Base-by-base conservation (phyloP, 768 basidiomycete genomes). In the Tylopilus sp. region DNA sequence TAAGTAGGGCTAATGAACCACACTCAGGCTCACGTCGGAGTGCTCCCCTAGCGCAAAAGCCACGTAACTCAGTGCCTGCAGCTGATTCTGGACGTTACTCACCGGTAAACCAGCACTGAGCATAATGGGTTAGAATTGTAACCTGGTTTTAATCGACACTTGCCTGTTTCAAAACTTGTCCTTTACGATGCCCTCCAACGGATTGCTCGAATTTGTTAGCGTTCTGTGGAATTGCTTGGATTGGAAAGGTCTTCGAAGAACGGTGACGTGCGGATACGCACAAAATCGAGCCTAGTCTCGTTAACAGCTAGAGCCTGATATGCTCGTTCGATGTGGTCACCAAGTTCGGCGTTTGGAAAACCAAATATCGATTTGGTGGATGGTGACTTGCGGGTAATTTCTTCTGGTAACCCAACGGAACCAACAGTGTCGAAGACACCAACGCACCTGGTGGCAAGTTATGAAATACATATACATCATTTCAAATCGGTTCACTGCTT, bases 371-470 rank as follows among this genome's bases (percentile, higher is more conserved):
- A 76, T 48, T 69, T 74, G 14, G 76, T 65, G 50, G 75, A 76
- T 16, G 74, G 67, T 12, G 75, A 74, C 17, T 71, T 67, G 40
- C 75, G 67, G 3, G 76, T 75, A 16, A 89, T 61, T 59, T 87
- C 86, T 60, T 83, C 83, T 1, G 87, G 87, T 16, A 89, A 67
- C 11, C 86, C 86, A 26, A 87, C 65, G 12, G 86, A 78, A 14
- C 86, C 86, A n/a, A 89, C 87, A 6, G 87, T 89, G 60, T 89
- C 87, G 61, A 84, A 89, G 19, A 89, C 86, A 3, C 87, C 87
- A 48, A 89, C 59, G 56, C 84, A 85, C 66, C 83, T 85, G 57
- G 29, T 54, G 12, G 26, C 5, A 19, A 36, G 29, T 56, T 43
- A 50, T 24, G 25, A 48, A n/a, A n/a, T n/a, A n/a, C n/a, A n/a